Percentiles rank a stretch among this genome's conserved stretches.
Evolutionary conservation across 1,284 basidiomycete genomes (phyloP).

Genomic region (Cutaneotrichosporon curvatum): DNA sequence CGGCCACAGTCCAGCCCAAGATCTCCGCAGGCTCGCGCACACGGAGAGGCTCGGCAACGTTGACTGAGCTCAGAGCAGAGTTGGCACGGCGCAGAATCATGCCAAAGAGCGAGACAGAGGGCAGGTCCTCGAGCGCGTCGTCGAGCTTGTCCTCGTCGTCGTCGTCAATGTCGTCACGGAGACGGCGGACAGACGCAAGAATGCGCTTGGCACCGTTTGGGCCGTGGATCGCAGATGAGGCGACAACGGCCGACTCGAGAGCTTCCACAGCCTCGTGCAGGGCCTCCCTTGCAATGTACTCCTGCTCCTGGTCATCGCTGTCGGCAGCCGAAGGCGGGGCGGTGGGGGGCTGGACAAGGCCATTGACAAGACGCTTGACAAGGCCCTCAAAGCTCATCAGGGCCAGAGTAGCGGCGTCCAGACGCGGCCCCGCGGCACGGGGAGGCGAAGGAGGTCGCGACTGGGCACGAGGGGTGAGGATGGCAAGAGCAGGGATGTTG

Average conservation of each 20-base stretch:
- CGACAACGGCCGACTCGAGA: slow-evolving; percentile 38
- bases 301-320: slow-evolving; percentile 32
- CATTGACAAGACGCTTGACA: slow-evolving; percentile 40
- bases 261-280: slow-evolving; percentile 46
- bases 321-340: slow-evolving; percentile 21
- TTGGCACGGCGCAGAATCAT: slow-evolving; percentile 39
- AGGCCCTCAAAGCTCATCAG: slow-evolving; percentile 44
- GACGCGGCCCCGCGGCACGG: slow-evolving; percentile 16
- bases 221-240: slow-evolving; percentile 34
- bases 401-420: slow-evolving; percentile 38
- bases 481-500: slow-evolving; percentile 18
- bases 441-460: slow-evolving; percentile 44
- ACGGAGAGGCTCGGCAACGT: slow-evolving; percentile 14
- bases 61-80: slow-evolving; percentile 17
- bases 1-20: slow-evolving; percentile 36
- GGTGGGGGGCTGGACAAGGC: slow-evolving; percentile 41
- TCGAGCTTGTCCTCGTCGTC: slow-evolving; percentile 38
- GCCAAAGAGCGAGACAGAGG: slow-evolving; percentile 41
- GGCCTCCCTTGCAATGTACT: slow-evolving; percentile 45
- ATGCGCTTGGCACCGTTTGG: slow-evolving; percentile 21
- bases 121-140: slow-evolving; percentile 47
- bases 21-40: slow-evolving; percentile 33
- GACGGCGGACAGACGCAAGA: slow-evolving; percentile 22
- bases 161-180: slow-evolving; percentile 41
- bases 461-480: slow-evolving; percentile 33